Percentiles rank a stretch among this genome's conserved stretches.
These are phyloP conservation scores for Stagonosporopsis chrysanthemi DNA, from an alignment of 2,329 filamentous ascomycete species.

Conservation along the genomic window DNA sequence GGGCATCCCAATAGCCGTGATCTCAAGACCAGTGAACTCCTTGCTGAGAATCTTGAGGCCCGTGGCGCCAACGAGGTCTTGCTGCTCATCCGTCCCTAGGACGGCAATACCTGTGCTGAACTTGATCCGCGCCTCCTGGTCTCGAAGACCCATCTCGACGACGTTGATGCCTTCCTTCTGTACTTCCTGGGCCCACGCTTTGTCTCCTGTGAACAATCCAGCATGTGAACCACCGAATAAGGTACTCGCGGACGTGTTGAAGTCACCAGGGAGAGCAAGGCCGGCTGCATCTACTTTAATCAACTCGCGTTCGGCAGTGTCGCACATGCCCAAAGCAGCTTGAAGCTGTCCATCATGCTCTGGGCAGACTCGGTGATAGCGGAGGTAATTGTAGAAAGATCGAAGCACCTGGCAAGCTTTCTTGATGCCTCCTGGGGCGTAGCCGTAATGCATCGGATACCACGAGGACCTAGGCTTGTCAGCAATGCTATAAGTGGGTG, in stretches of 20 bases:
- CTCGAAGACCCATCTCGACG: conserved; percentile 50
- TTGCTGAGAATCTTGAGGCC: conserved; percentile 28
- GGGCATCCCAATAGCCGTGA: conserved; percentile 59
- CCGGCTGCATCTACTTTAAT: conserved; percentile 63
- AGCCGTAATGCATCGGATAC: conserved; percentile 63
- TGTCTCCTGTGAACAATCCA: conserved; percentile 51
- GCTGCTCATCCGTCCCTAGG: conserved; percentile 54
- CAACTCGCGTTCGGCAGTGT: conserved; percentile 71
- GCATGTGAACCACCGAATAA: conserved; percentile 68
- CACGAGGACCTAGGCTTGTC: conserved; percentile 60
- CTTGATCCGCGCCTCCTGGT: conserved; percentile 57
- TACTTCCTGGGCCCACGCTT: conserved; percentile 52
- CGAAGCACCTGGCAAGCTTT: conserved; percentile 72
- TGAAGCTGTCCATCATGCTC: conserved; percentile 76
- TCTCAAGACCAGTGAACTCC: conserved; percentile 46
- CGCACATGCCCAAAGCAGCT: conserved; percentile 71
- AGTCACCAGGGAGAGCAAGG: conserved; percentile 72
- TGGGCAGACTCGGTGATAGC: conserved; percentile 84
- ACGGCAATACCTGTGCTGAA: conserved; percentile 60
- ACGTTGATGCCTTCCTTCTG: conserved; percentile 27
- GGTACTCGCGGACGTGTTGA: conserved; percentile 77
- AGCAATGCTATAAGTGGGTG: conserved; percentile 8
- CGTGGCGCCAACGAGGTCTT: conserved; percentile 41
- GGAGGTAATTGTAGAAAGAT: conserved; percentile 89
- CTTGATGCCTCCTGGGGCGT: conserved; percentile 59